These are phyloP conservation scores for Chalara sp. DNA, from an alignment of 2,329 filamentous ascomycete species.

Conservation along the genomic window DNA sequence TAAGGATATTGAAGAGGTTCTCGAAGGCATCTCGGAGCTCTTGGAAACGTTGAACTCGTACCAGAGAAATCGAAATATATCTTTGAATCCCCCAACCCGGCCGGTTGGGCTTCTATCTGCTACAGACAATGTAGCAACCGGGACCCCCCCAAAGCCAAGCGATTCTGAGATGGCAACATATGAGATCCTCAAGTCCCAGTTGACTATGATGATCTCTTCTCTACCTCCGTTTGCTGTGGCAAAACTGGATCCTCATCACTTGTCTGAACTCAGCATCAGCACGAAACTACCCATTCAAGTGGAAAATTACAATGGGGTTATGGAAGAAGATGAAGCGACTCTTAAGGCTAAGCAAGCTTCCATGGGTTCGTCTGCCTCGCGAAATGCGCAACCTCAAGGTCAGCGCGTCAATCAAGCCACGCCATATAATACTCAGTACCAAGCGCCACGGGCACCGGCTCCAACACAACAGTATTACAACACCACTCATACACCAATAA, in stretches of 20 bases:
- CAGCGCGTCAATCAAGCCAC: constrained; percentile 20
- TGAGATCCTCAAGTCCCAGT: constrained; percentile 42
- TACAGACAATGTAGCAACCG: constrained; percentile 44
- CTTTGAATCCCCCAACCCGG: constrained; percentile 55
- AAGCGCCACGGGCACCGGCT: constrained; percentile 15
- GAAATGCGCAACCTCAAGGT: constrained; percentile 14
- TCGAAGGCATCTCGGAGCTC: constrained; percentile 68
- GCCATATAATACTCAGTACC: constrained; percentile 28
- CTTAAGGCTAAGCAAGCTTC: constrained; percentile 21
- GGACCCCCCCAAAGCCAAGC: constrained; percentile 59
- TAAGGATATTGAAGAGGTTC: constrained; percentile 60
- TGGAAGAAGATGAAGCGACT: constrained; percentile 44
- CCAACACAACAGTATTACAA: constrained; percentile 4
- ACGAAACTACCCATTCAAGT: constrained; percentile 41
- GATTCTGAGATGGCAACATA: constrained; percentile 46
- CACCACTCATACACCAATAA: constrained; percentile 21
- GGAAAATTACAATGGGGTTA: constrained; percentile 41
- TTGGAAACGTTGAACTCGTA: constrained; percentile 72
- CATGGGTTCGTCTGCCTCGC: constrained; percentile 12
- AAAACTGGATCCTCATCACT: constrained; percentile 47
- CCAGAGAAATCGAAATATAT: constrained; percentile 71
- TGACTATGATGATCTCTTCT: constrained; percentile 42
- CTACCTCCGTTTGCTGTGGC: constrained; percentile 50
- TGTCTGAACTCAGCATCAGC: constrained; percentile 46
- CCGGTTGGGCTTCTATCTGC: constrained; percentile 59